Evolutionary conservation across 2,329 filamentous ascomycete species (phyloP), one percentile per base, ranked within the genome.

Genomic region (Sporothrix pseudoabietina): DNA sequence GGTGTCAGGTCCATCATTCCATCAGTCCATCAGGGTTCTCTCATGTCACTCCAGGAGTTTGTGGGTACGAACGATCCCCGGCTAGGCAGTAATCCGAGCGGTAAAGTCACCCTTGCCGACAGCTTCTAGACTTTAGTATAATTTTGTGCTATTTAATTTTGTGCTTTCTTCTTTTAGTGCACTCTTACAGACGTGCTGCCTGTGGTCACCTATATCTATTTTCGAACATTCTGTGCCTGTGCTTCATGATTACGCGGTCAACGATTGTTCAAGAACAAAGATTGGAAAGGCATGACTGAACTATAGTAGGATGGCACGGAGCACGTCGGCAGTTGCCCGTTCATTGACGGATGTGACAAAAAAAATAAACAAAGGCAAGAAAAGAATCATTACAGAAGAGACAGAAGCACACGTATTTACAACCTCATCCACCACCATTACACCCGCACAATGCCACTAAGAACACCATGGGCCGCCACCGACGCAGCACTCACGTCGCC

Each of bases 361-460:
- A 19, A 44, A 44, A 14, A 26, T 26, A 26, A 49, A 49, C 44
- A 0, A 16, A 49, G 14, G 44, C 16, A 49, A 6, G 14, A 0
- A 49, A 49, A 5, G 44, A 19, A 4, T 16, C 14, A 49, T 49
- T 49, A 19, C 44, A 49, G 44, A 49, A 19, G 44, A 49, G n/a
- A 7, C 49, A 54, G 7, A 8, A 54, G 14, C 7, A 3, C 57
- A 63, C 35, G 1, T 26, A 22, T 19, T 6, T 19, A 41, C 61
- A 66, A 14, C 9, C 5, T 19, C 41, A 4, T 7, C 26, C 41
- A 49, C 63, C 41, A 26, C 6, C 41, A 59, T 65, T 26, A 52
- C 44, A 68, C 65, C 10, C 65, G 65, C 26, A 68, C 65, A 52
- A 68, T 68, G n/a, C 47, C 66, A 41, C 66, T 69, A 30, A 69